phyloP scores from a whole-genome alignment of 1,139 yeast species.

The Geotrichum macrosporum region DNA sequence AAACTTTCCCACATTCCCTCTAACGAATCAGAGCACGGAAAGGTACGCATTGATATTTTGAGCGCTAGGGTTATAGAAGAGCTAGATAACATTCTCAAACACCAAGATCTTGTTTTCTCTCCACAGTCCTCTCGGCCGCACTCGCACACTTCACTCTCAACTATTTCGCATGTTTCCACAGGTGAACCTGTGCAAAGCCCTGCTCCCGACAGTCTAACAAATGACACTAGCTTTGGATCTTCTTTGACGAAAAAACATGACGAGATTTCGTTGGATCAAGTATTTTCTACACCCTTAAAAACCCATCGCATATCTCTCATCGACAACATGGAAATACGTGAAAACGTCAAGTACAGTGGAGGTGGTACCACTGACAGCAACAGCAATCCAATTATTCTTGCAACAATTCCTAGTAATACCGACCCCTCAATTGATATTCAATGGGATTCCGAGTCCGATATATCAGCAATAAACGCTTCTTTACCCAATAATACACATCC shows the following conservation, averaged over 20 bases:
- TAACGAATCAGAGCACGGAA: constrained; percentile 28
- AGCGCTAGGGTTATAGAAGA: constrained; percentile 80
- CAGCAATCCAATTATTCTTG: background rate
- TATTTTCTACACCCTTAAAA: background rate
- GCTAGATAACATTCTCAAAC: constrained; percentile 41
- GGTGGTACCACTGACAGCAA: background rate
- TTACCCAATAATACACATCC: background rate
- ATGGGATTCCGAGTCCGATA: constrained; percentile 7
- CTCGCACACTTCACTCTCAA: constrained; percentile 1
- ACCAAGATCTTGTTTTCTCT: constrained; percentile 14
- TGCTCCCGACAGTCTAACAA: constrained; percentile 3
- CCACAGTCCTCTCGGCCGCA: background rate
- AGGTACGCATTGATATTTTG: constrained; percentile 60
- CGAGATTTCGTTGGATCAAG: background rate
- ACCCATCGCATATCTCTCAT: constrained; percentile 14
- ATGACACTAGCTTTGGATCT: constrained; percentile 12
- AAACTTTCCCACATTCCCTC: background rate
- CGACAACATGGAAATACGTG: constrained; percentile 17
- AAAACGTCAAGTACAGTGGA: background rate
- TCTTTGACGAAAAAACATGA: background rate
- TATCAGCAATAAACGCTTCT: background rate
- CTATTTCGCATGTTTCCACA: constrained; percentile 5
- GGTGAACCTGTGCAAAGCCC: constrained; percentile 6
- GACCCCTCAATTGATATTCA: background rate
- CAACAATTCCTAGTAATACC: background rate